A percentile compares a stretch with the other conserved stretches of the same genome.
Evolutionary conservation across 441 rosid genomes (phyloP).

Genomic region (Biscutella laevigata): DNA sequence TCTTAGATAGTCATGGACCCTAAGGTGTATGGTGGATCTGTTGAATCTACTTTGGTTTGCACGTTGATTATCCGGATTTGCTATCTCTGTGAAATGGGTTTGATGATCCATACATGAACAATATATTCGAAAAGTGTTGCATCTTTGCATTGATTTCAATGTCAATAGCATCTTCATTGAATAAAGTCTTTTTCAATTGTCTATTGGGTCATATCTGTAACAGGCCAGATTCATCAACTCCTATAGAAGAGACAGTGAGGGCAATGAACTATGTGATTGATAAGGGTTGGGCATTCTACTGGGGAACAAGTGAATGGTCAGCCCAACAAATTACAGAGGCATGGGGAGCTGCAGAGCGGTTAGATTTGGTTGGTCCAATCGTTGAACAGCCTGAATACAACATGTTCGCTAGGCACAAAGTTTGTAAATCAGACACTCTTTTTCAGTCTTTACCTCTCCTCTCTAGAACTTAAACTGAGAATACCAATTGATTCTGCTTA

Average conservation of each 20-base stretch:
- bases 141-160: background rate
- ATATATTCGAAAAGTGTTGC: background rate
- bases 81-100: background rate
- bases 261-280: slow-evolving; percentile 91
- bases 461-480: too few relatives aligned
- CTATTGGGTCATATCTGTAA: slow-evolving; percentile 4
- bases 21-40: background rate
- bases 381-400: slow-evolving; percentile 96
- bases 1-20: background rate
- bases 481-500: too few relatives aligned
- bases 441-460: background rate
- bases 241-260: slow-evolving; percentile 91
- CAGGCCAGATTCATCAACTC: slow-evolving; percentile 81
- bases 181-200: background rate
- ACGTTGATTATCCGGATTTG: background rate
- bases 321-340: slow-evolving; percentile 95
- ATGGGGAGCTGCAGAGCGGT: slow-evolving; percentile 74
- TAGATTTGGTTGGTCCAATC: slow-evolving; percentile 84
- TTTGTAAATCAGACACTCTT: slow-evolving; percentile 11
- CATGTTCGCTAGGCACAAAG: slow-evolving; percentile 81
- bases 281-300: slow-evolving; percentile 95
- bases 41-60: background rate
- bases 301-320: slow-evolving; percentile 99
- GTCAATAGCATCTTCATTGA: background rate
- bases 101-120: too few relatives aligned